Evolutionary conservation across 1,139 yeast species (phyloP), one percentile per base, ranked within the genome.

Genomic region (Hemisphaericaspora subhashii): DNA sequence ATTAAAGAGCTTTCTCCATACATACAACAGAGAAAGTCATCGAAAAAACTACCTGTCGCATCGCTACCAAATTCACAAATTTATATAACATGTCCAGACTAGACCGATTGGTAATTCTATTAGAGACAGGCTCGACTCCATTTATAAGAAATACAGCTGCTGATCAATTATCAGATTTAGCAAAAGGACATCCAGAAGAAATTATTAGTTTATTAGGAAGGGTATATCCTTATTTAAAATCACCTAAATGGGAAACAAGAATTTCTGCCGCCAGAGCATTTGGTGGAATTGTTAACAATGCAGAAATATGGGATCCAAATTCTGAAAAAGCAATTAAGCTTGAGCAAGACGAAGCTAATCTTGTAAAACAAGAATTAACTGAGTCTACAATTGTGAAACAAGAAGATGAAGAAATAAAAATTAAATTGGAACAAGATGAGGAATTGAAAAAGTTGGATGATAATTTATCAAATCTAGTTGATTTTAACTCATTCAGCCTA

Each of bases 91-190:
- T 72, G 77, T 72, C 77, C 22, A 63, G 78, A 46, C 66, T 85
- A 55, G 94, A 85, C 57, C 69, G 94, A 46, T 79, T 84, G 57
- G 92, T 84, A 46, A 78, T 83, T 17, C 69, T 92, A 45, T 68
- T 94, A 49, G 98, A 94, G 64, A 87, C 97, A 3, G 98, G 98
- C 11, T 88, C 97, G 12, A 89, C 98, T 5, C 87, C 88, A 28
- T 86, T 88, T 58, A 94, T 94, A 36, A 77, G 98, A 50, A 88
- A 87, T 55, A 88, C 97, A 10, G 99, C 98, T 0, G 98, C 98
- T 2, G 97, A 92, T 56, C 99, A 94, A 63, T 72, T 94, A 50
- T 89, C 96, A 3, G 98, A 90, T 53, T 74, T 94, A 36, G 98
- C 96, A 22, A 86, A 85, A 58, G 84, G 86, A 32, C 98, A 94